Evolutionary conservation across 768 basidiomycete genomes (phyloP), one percentile per base, ranked within the genome.

Genomic region (Tephrocybe sp.): DNA sequence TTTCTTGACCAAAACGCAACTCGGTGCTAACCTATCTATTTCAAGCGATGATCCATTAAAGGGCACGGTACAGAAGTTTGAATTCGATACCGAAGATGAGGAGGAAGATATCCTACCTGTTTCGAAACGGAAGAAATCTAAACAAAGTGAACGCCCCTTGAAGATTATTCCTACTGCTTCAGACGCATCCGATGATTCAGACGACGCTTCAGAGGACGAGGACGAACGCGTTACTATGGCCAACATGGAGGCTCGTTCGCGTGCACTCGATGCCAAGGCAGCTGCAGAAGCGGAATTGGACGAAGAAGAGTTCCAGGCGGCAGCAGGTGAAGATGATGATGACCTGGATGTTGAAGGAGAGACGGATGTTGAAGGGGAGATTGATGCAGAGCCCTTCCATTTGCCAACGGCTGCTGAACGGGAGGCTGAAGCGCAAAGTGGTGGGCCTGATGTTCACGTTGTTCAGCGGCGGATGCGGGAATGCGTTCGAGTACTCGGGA

Each of bases 241-340:
- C 20, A 93, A 92, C 61, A 90, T 93, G 78, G 91, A 88, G 56
- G 80, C 83, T 33, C 84, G 83, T 22, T 92, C 91, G 39, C 82
- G 82, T 48, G 88, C 87, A 45, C 68, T 92, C 44, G 91, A 93
- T 58, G 83, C 76, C 17, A 71, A 77, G 56, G 83, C 82, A 5
- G 77, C 75, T 20, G 81, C 71, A 10, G 88, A 92, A 50, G 89
- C 85, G 2, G 80, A 81, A 62, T 70, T 89, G 22, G 87, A 88
- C 59, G 65, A 75, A 0, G 79, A 83, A 59, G 89, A 92, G 60
- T 64, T 83, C 44, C 82, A 81, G 44, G 85, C 77, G 0, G 83
- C 71, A 14, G 62, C 70, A 10, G 77, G 58, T n/a, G 77, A 70
- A 1, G 80, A 75, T 8, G 80, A 75, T 1, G 74, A 70, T 4